Percentiles rank a stretch among this genome's conserved stretches.
Conservation (phyloP, 75 land plant genomes). For the Pseudotsuga menziesii region DNA sequence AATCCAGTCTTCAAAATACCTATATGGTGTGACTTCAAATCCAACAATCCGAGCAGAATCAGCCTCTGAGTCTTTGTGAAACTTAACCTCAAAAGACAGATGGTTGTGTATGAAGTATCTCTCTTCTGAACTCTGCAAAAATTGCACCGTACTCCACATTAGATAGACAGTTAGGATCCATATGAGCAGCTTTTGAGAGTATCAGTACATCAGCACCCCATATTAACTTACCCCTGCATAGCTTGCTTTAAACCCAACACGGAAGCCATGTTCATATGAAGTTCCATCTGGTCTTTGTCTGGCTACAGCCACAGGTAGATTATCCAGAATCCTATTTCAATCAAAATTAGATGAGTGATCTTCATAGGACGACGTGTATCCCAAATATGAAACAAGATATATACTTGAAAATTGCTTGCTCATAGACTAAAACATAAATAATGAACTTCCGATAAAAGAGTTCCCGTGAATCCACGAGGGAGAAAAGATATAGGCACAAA, state of each 20-base stretch:
- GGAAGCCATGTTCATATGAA: constrained; percentile 80
- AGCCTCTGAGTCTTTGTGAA: constrained; percentile 57
- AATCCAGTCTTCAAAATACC: constrained; percentile 40
- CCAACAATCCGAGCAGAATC: constrained; percentile 87
- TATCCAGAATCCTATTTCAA: constrained; percentile 77
- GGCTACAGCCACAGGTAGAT: constrained; percentile 83
- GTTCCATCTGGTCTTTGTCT: constrained; percentile 63
- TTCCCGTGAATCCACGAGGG: no score
- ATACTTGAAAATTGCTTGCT: no score
- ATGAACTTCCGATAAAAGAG: background rate
- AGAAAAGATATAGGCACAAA: background rate
- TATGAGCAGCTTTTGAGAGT: background rate
- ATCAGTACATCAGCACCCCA: background rate
- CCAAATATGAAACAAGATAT: background rate
- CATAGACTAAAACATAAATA: no score
- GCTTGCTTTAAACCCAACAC: constrained; percentile 71
- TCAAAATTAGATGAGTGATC: constrained; percentile 25
- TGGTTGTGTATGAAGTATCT: constrained; percentile 85
- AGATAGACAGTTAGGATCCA: no score
- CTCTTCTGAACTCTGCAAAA: constrained; percentile 58
- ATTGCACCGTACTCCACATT: background rate
- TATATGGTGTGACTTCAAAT: constrained; percentile 86
- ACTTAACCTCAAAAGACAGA: constrained; percentile 65
- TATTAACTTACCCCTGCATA: constrained; percentile 39
- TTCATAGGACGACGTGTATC: constrained; percentile 42